phyloP scores from a whole-genome alignment of 129 eudicot genomes.

The Pseudognaphalium luteoalbum region DNA sequence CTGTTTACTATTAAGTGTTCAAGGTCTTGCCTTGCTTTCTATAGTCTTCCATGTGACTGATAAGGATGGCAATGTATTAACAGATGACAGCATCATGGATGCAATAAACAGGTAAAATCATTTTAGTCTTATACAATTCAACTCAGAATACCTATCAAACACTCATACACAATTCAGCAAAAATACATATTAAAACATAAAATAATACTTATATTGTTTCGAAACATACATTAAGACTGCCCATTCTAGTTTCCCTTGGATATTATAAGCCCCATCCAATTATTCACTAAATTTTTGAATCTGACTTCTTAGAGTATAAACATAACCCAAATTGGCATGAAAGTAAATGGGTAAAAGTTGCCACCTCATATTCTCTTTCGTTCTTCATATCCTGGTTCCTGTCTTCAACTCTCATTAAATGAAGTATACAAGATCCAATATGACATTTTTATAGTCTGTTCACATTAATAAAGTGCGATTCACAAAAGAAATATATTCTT shows the following conservation, averaged over 20 bases:
- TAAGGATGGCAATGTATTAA: neutral
- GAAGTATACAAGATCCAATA: neutral
- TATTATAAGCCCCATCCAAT: too few relatives aligned
- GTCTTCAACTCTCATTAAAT: neutral
- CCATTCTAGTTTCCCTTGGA: neutral
- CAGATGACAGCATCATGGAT: neutral
- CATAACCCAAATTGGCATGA: neutral
- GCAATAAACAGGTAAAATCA: neutral
- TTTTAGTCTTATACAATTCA: neutral
- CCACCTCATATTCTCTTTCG: neutral
- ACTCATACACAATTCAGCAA: neutral
- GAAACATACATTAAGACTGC: neutral
- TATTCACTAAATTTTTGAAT: too few relatives aligned
- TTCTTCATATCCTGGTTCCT: too few relatives aligned
- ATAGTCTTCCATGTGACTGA: neutral
- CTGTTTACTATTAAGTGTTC: neutral
- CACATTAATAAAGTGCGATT: neutral
- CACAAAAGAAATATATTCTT: neutral
- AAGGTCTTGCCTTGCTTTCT: slow-evolving; percentile 6
- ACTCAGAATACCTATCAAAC: neutral
- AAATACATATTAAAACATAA: too few relatives aligned
- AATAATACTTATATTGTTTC: neutral
- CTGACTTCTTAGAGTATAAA: too few relatives aligned
- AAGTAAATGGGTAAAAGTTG: neutral
- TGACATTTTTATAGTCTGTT: neutral